Evolutionary conservation across 108 stramenopile species (phyloP), one percentile per base, ranked within the genome.

Genomic region (Fragilaria crotonensis): DNA sequence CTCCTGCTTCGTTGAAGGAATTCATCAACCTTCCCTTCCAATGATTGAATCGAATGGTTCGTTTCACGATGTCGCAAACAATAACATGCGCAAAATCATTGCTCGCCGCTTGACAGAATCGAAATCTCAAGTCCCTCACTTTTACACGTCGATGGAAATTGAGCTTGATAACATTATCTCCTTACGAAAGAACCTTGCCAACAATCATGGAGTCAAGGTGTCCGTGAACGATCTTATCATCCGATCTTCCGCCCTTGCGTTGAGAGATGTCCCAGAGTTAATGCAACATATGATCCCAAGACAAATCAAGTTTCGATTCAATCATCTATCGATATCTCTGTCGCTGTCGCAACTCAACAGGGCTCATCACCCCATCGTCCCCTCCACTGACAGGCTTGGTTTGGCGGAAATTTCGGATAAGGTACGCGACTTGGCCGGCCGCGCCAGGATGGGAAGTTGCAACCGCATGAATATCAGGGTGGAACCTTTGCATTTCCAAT

Each of bases 141-240:
- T 90, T 71, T 99, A 98, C 68, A 75, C 87, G 48, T 78, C 94
- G 23, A 84, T 89, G 19, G 94, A 93, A 63, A 80, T 96, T 48
- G 67, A 83, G 32, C 73, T 96, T 61, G 99, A 99, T 66, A 71
- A 67, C 9, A 62, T 96, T 5, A 70, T 98, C 26, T 68, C 64
- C 20, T 58, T 98, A 54, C 90, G 99, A 55, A 86, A 89, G 62
- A 54, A 64, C 36, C 72, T 99, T 11, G 60, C 26, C 17, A 36
- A 67, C 19, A 48, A 67, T 30, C 59, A 48, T 25, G 79, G 87
- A 9, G 72, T 77, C 46, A 93, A 90, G 31, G 73, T 79, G 31
- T 89, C 81, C 30, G 96, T 98, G 25, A 98, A 99, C 68, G 99
- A 99, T 63, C 64, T 98, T 46, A 83, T 99, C 49, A 93, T 99